Percentiles rank a stretch among this genome's conserved stretches.
phyloP scores from a whole-genome alignment of 2,329 filamentous ascomycete species.

The Alternaria dauci region DNA sequence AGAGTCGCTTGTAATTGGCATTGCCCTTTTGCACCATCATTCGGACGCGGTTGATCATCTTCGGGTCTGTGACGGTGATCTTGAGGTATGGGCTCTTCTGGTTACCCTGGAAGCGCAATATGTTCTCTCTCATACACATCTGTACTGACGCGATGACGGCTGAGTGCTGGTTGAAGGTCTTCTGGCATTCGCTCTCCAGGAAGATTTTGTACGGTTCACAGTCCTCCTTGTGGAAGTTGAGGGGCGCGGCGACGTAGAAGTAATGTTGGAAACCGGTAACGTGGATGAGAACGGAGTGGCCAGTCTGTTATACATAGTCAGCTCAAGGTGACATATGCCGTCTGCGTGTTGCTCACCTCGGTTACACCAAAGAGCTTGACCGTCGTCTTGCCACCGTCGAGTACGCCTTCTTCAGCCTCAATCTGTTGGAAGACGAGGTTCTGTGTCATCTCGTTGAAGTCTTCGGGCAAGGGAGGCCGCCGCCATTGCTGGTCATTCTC shows the following conservation, averaged over 20 bases:
- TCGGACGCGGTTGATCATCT: conserved; percentile 79
- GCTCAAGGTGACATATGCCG: background rate
- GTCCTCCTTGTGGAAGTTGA: conserved; percentile 80
- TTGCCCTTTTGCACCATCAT: conserved; percentile 75
- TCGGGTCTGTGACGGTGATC: conserved; percentile 90
- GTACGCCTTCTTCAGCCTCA: conserved; percentile 87
- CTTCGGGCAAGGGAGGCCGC: conserved; percentile 64
- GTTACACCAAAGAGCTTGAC: conserved; percentile 96
- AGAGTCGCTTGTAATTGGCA: conserved; percentile 91
- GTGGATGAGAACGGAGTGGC: conserved; percentile 92
- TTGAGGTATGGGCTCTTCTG: conserved; percentile 91
- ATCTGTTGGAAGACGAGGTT: conserved; percentile 93
- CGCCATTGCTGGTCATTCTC: conserved; percentile 96
- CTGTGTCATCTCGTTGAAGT: conserved; percentile 70
- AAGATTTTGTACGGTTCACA: conserved; percentile 80
- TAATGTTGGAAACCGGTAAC: conserved; percentile 97
- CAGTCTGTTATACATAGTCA: conserved; percentile 56
- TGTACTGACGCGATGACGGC: conserved; percentile 81
- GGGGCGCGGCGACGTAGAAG: conserved; percentile 88
- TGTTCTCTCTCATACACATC: conserved; percentile 85
- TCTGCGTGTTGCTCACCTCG: conserved; percentile 60
- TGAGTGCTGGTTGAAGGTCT: conserved; percentile 63
- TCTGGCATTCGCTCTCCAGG: conserved; percentile 79
- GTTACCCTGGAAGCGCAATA: conserved; percentile 95
- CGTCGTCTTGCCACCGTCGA: conserved; percentile 77